phyloP scores from a whole-genome alignment of 768 basidiomycete species.

The Tylopilus sp. region DNA sequence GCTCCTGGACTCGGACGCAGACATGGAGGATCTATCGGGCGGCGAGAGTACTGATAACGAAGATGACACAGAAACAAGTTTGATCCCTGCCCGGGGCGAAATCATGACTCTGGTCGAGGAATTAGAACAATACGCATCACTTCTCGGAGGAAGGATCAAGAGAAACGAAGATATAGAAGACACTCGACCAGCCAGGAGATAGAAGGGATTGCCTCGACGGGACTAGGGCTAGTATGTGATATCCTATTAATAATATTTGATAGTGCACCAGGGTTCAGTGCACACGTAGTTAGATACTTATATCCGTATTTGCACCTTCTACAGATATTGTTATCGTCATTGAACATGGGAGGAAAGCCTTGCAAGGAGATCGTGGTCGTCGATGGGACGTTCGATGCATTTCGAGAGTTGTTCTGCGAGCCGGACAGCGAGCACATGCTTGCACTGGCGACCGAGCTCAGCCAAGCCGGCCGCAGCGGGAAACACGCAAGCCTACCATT shows the following conservation, averaged over 20 bases:
- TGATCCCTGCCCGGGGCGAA: constrained; percentile 30
- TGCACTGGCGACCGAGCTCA: constrained; percentile 52
- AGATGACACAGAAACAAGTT: background rate
- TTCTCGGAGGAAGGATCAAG: constrained; percentile 56
- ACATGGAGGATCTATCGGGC: constrained; percentile 17
- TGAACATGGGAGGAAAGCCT: constrained; percentile 16
- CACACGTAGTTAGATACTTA: constrained; percentile 15
- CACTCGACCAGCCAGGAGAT: background rate
- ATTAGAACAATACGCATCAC: constrained; percentile 56
- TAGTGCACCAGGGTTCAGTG: constrained; percentile 12
- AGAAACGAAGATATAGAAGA: constrained; percentile 28
- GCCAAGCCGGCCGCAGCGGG: background rate
- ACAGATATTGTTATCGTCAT: constrained; percentile 2
- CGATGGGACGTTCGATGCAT: constrained; percentile 47
- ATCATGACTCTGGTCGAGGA: constrained; percentile 47
- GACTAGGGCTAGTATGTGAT: constrained; percentile 18
- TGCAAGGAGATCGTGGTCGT: constrained; percentile 46
- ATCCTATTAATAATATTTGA: constrained; percentile 24
- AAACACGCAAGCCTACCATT: constrained; percentile 45
- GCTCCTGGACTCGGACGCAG: constrained; percentile 12
- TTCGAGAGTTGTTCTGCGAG: constrained; percentile 54
- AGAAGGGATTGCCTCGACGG: too few relatives aligned
- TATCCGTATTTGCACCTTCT: constrained; percentile 5
- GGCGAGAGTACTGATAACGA: constrained; percentile 7
- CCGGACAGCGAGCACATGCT: constrained; percentile 68